These are phyloP conservation scores for Monosporascus sp. DNA, from an alignment of 2,329 filamentous ascomycete genomes.

Conservation along the genomic window DNA sequence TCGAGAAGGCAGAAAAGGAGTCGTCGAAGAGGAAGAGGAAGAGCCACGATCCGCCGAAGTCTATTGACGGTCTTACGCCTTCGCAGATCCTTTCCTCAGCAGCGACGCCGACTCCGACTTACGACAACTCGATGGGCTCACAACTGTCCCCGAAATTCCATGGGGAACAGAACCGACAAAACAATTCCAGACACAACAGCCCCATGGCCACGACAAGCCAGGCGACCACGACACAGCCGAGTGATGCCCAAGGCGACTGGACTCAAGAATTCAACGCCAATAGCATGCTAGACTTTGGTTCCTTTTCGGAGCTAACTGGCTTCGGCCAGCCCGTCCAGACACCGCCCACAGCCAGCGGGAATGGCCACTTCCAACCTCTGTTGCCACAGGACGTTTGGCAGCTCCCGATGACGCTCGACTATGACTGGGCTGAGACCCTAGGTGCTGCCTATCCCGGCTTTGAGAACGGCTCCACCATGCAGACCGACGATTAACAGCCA, in stretches of 20 bases:
- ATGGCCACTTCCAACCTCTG: conserved; percentile 67
- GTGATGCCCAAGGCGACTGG: conserved; percentile 38
- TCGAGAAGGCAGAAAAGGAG: conserved; percentile 89
- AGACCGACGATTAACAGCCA: background rate
- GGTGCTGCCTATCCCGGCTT: conserved; percentile 60
- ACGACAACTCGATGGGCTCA: conserved; percentile 20
- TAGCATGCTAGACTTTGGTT: conserved; percentile 36
- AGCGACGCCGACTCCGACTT: conserved; percentile 24
- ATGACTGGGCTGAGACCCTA: conserved; percentile 70
- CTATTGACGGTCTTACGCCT: conserved; percentile 10
- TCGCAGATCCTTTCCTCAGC: conserved; percentile 17
- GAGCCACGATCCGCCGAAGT: conserved; percentile 46
- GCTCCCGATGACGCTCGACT: conserved; percentile 93
- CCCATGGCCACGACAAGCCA: conserved; percentile 34
- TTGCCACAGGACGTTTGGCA: conserved; percentile 92
- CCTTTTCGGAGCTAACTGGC: conserved; percentile 41
- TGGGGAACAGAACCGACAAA: conserved; percentile 28
- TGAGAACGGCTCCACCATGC: conserved; percentile 50
- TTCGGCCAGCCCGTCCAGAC: conserved; percentile 32
- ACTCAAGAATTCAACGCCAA: conserved; percentile 36
- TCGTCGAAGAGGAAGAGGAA: conserved; percentile 80
- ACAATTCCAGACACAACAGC: conserved; percentile 29
- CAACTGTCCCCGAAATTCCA: conserved; percentile 28
- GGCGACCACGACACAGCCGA: conserved; percentile 40
- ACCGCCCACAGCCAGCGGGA: conserved; percentile 15